These are phyloP conservation scores for Asclepias syriaca DNA, from an alignment of 257 asterid genomes.

Conservation along the genomic window DNA sequence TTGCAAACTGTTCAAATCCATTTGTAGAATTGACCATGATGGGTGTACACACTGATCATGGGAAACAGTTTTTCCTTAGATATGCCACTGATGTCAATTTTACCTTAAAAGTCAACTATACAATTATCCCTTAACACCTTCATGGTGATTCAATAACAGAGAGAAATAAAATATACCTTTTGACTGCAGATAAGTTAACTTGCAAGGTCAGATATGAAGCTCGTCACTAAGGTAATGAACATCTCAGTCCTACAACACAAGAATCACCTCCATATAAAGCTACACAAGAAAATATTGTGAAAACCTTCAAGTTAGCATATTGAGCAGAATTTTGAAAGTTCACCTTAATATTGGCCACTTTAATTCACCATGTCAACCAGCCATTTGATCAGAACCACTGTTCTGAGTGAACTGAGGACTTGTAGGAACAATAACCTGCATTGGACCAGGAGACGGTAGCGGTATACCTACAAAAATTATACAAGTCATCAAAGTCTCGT, in stretches of 20 bases:
- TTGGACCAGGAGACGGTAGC: slow-evolving; percentile 18
- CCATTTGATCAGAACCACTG: slow-evolving; percentile 28
- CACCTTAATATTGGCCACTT: slow-evolving; percentile 18
- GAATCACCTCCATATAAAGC: slow-evolving; percentile 4
- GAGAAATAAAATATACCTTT: slow-evolving; percentile 10
- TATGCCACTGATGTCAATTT: not conserved
- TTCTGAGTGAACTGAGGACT: slow-evolving; percentile 27
- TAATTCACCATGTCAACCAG: slow-evolving; percentile 21
- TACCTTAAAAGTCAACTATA: not conserved
- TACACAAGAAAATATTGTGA: not conserved
- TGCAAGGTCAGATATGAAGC: slow-evolving; percentile 29
- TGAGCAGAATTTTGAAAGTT: not conserved
- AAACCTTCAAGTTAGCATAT: not conserved
- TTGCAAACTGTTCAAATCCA: too few relatives aligned
- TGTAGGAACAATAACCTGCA: slow-evolving; percentile 26
- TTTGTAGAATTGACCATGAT: too few relatives aligned
- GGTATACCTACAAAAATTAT: slow-evolving; percentile 18
- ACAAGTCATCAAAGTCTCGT: not conserved
- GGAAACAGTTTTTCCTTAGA: not conserved
- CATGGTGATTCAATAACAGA: not conserved
- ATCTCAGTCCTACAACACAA: slow-evolving; percentile 19
- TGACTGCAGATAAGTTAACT: slow-evolving; percentile 8
- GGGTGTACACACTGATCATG: not conserved
- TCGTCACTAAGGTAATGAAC: slow-evolving; percentile 16
- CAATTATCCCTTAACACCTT: not conserved